These are phyloP conservation scores for Lachancea cidri DNA, from an alignment of 805 yeast genomes.

Conservation along the genomic window DNA sequence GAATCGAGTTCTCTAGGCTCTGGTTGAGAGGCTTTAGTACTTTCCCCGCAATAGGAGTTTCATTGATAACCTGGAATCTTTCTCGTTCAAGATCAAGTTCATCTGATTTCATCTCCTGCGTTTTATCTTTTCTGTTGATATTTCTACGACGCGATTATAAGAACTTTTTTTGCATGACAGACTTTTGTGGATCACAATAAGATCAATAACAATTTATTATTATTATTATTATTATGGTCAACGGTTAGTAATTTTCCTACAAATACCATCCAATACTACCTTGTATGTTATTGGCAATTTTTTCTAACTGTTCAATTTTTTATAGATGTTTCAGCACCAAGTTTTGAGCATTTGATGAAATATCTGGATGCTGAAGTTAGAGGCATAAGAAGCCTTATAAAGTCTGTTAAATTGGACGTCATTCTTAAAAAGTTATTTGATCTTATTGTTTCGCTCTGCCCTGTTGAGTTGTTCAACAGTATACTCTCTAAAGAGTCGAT, in stretches of 20 bases:
- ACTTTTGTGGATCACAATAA: background rate
- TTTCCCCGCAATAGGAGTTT: conserved; percentile 2
- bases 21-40: background rate
- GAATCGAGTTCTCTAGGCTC: background rate
- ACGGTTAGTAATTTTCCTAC: too few species aligned
- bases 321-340: conserved; percentile 1
- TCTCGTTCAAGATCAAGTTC: conserved; percentile 5
- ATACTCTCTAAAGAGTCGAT: conserved; percentile 1
- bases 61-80: conserved; percentile 4
- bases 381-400: background rate
- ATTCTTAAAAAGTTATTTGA: conserved; percentile 3
- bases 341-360: conserved; percentile 1
- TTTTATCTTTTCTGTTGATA: background rate
- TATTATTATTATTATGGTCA: background rate
- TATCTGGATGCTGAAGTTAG: conserved; percentile 1
- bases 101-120: conserved; percentile 5
- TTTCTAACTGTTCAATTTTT: background rate
- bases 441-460: conserved; percentile 6
- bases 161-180: background rate
- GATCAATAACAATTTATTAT: background rate
- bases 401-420: background rate
- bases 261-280: background rate
- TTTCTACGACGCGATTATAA: background rate
- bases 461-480: conserved; percentile 2
- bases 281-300: conserved; percentile 1